Base-by-base conservation (phyloP, 805 yeast species). In the Kazachstania africana region DNA sequence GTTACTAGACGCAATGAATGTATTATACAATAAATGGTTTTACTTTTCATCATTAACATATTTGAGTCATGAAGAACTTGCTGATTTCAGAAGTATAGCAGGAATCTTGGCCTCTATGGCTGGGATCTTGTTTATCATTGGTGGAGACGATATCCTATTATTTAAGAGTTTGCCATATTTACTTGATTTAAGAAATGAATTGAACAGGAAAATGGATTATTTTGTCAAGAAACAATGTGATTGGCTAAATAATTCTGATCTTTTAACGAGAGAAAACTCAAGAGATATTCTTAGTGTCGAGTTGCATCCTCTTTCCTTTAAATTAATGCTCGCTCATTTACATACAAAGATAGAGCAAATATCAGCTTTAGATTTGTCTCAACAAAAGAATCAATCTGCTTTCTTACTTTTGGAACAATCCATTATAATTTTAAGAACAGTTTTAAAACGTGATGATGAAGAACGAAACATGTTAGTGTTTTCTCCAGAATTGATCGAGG, bases 51-150 rank as follows among this genome's bases (percentile, higher is more conserved):
- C 31, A 20, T 41, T 14, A 10, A 30, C 27, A 16, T 44, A 40
- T 16, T 32, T 59, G 3, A 39, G 55, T 33, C 34, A 54, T 40
- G 39, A 65, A 42, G 53, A 70, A 48, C 36, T 53, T 17, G 37
- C 55, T n/a, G 65, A 71, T 16, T 72, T 73, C 50, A 61, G 78
- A 39, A 78, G 75, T 45, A 75, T 66, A 47, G 74, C 83, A 3
- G 91, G 87, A 6, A 72, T 76, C 37, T 50, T 81, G 36, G 82
- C 83, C 3, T 70, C 83, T 0, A 58, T 76, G 0, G 68, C 81
- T 28, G 83, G 91, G 20, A 63, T 75, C 12, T 68, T 78, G 36
- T 40, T 78, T 28, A 43, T 48, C 24, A 36, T 53, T 20, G 54
- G 50, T 29, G 46, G 38, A 19, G 43, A 37, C 5, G 32, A 19